These are phyloP conservation scores for Fusarium verticillioides DNA, from an alignment of 2,329 filamentous ascomycete genomes.

Conservation along the genomic window DNA sequence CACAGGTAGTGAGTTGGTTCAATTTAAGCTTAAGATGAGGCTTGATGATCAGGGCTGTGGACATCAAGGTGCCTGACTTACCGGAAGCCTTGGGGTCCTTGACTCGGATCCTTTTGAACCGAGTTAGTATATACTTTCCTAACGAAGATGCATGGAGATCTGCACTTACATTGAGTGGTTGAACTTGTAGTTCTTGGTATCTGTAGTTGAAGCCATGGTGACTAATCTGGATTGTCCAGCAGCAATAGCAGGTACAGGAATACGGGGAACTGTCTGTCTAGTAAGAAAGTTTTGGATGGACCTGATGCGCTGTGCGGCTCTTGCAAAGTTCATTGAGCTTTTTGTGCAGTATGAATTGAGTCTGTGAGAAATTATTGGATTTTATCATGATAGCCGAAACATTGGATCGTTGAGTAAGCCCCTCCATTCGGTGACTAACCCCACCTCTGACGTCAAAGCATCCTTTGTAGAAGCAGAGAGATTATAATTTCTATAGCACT, in stretches of 20 bases:
- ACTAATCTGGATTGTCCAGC: slow-evolving; percentile 59
- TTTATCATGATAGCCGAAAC: slow-evolving; percentile 1
- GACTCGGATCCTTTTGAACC: slow-evolving; percentile 80
- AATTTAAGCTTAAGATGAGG: background rate
- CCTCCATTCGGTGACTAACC: slow-evolving; percentile 18
- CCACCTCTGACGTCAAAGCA: slow-evolving; percentile 36
- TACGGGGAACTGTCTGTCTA: slow-evolving; percentile 8
- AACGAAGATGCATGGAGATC: background rate
- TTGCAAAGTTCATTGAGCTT: slow-evolving; percentile 41
- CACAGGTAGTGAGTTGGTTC: background rate
- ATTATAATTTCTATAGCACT: background rate
- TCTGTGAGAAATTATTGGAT: slow-evolving; percentile 6
- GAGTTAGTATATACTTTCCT: slow-evolving; percentile 24
- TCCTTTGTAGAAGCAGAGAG: background rate
- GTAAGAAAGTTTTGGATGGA: slow-evolving; percentile 36
- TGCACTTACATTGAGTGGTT: slow-evolving; percentile 85
- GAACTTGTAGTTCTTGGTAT: slow-evolving; percentile 81
- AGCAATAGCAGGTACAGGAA: background rate
- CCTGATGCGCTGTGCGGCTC: slow-evolving; percentile 42
- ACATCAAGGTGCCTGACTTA: slow-evolving; percentile 53
- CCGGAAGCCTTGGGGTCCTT: slow-evolving; percentile 89
- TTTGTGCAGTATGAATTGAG: background rate
- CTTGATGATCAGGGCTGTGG: slow-evolving; percentile 2
- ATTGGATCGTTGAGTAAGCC: slow-evolving; percentile 9
- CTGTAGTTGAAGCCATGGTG: slow-evolving; percentile 79